phyloP scores from a whole-genome alignment of 2,329 filamentous ascomycete species.

The Microdochium nivale region DNA sequence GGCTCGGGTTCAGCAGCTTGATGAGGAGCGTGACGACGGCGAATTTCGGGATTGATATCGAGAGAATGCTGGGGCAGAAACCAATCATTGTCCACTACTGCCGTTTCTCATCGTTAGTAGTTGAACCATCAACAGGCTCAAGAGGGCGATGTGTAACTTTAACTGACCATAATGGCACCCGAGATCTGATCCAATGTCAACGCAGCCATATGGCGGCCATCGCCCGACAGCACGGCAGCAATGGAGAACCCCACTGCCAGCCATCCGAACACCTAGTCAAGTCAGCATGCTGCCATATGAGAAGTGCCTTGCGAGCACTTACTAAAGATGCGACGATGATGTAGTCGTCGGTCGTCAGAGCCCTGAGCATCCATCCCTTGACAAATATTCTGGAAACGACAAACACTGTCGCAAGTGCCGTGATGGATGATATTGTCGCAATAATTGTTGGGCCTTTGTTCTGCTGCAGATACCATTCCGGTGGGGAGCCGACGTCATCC shows the following conservation, averaged over 20 bases:
- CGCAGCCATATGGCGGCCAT: conserved; percentile 18
- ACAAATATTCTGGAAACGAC: conserved; percentile 23
- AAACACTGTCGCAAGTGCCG: conserved; percentile 19
- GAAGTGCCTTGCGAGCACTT: conserved; percentile 9
- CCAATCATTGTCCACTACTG: conserved; percentile 13
- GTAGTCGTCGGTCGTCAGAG: conserved; percentile 20
- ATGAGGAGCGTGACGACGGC: conserved; percentile 16
- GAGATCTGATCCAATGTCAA: conserved; percentile 10
- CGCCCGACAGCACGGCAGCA: conserved; percentile 17
- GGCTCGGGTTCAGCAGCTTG: conserved; percentile 15
- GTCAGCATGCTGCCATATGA: conserved; percentile 5
- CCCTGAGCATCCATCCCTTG: conserved; percentile 18
- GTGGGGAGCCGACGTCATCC: too few relatives aligned
- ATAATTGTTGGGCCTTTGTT: conserved; percentile 26
- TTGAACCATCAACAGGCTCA: too few relatives aligned
- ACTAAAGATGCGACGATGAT: conserved; percentile 11
- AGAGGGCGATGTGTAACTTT: too few relatives aligned
- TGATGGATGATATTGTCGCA: conserved; percentile 19
- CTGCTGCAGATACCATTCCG: conserved; percentile 1
- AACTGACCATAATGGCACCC: conserved; percentile 6
- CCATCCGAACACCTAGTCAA: conserved; percentile 11
- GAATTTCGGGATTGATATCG: conserved; percentile 18
- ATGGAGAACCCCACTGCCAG: conserved; percentile 16
- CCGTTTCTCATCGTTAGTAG: too few relatives aligned
- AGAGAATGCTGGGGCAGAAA: conserved; percentile 16